Base-by-base conservation (phyloP, 106 monocot genomes). In the Dioscorea zingiberensis region DNA sequence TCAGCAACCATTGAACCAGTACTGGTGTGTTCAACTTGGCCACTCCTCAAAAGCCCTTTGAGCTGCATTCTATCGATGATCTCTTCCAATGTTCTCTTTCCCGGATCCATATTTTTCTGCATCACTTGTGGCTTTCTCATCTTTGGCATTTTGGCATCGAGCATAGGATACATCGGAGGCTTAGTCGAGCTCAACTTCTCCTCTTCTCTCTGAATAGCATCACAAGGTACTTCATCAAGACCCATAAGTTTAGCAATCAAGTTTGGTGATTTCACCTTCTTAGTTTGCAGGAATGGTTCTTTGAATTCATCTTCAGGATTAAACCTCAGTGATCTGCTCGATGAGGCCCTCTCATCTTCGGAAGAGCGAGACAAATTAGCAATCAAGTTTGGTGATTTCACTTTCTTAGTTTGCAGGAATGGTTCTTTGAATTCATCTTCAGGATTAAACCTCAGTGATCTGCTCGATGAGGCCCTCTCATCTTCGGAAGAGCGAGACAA, bases 221-320 rank as follows among this genome's bases (percentile, higher is more conserved):
- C 38, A 45, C 27, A 48, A 14, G 86, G 73, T 17, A 67, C 48
- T 55, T 76, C 81, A 49, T 80, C 82, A 19, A 91, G 64, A 29
- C 91, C 91, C 91, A 91, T 91, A 15, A 91, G 81, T 73, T 78
- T 91, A 26, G 81, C 86, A 60, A 91, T 68, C 49, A 91, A 62
- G 51, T 69, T 81, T 49, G 74, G 65, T 60, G 70, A 28, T 48
- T 69, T 76, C 14, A n/a, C 19, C 16, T 69, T 84, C 68, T 78
- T 81, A 54, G n/a, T n/a, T n/a, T n/a, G n/a, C n/a, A n/a, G n/a
- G n/a, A n/a, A n/a, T 23, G 26, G 13, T 25, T 64, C 48, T 21
- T 21, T 10, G 0, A 8, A 16, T 58, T 10, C 49, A 7, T 27
- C 21, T 2, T 58, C 71, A 44, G 61, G 12, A 7, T 48, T 23